Evolutionary conservation across 257 asterid genomes (phyloP).

Genomic region (Mentha longifolia): DNA sequence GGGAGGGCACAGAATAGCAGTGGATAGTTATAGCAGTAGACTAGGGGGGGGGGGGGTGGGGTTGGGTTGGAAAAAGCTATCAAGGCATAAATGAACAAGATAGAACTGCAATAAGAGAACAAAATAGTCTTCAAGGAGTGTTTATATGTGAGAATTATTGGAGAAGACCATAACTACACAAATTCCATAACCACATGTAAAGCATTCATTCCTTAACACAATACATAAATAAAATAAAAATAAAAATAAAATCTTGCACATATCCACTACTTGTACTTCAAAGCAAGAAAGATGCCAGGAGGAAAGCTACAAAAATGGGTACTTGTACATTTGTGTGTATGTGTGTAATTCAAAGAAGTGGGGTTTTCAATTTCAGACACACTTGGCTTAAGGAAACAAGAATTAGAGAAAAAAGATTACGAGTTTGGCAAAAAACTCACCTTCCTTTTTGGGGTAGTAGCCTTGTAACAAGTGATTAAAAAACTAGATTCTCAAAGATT

Average conservation of each 20-base stretch:
- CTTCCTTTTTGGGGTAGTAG: constrained; percentile 48
- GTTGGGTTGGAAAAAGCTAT: constrained; percentile 27
- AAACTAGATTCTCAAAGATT: constrained; percentile 1
- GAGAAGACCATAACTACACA: constrained; percentile 13
- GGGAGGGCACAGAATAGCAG: constrained; percentile 22
- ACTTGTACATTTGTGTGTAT: background rate
- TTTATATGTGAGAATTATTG: constrained; percentile 39
- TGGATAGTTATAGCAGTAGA: constrained; percentile 31
- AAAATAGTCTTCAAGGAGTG: constrained; percentile 28
- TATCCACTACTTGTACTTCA: background rate
- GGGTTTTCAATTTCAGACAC: constrained; percentile 11
- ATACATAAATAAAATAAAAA: background rate
- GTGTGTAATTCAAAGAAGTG: background rate
- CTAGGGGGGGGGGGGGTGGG: constrained; percentile 23
- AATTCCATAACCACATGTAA: background rate
- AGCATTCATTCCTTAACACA: constrained; percentile 1
- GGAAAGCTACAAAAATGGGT: constrained; percentile 23
- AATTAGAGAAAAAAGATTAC: constrained; percentile 16
- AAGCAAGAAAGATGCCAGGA: constrained; percentile 24
- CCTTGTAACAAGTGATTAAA: constrained; percentile 47
- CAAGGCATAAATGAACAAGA: constrained; percentile 31
- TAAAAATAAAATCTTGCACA: background rate
- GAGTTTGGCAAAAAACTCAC: constrained; percentile 31
- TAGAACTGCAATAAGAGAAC: constrained; percentile 31
- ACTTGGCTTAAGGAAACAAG: constrained; percentile 15